Percentiles rank a stretch among this genome's conserved stretches.
Conservation (phyloP, 2,329 filamentous ascomycete genomes). For the Shiraia bambusicola region DNA sequence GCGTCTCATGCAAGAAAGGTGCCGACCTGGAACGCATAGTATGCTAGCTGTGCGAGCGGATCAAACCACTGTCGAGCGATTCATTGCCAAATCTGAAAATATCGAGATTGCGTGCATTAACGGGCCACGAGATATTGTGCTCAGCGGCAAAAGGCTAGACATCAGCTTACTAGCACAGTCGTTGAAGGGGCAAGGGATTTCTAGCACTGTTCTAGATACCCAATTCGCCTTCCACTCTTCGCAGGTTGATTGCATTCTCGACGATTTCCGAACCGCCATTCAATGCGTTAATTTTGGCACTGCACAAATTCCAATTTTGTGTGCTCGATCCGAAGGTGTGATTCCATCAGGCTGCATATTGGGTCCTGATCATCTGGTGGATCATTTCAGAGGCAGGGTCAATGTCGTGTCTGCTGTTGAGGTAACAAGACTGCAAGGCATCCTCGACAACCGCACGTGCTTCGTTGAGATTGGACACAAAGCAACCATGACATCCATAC, state of each 20-base stretch:
- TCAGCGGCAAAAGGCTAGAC: slow-evolving; percentile 24
- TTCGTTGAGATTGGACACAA: too few species aligned
- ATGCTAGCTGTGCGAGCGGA: slow-evolving; percentile 32
- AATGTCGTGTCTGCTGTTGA: too few species aligned
- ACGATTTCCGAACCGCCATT: slow-evolving; percentile 40
- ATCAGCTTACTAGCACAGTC: slow-evolving; percentile 7
- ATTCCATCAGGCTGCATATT: too few species aligned
- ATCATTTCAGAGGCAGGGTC: too few species aligned
- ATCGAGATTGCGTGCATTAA: slow-evolving; percentile 37
- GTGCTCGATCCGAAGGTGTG: too few species aligned
- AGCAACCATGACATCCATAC: too few species aligned
- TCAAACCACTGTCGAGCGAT: neutral
- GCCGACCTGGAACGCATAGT: slow-evolving; percentile 17
- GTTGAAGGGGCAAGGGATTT: too few species aligned
- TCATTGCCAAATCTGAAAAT: neutral
- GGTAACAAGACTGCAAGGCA: too few species aligned
- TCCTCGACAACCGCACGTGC: too few species aligned
- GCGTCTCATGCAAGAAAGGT: slow-evolving; percentile 3
- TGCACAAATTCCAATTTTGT: too few species aligned
- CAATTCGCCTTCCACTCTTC: slow-evolving; percentile 26
- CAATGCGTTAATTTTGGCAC: slow-evolving; percentile 48
- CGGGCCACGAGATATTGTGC: slow-evolving; percentile 30
- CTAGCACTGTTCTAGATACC: too few species aligned
- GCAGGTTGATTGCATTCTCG: slow-evolving; percentile 48
- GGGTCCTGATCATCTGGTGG: too few species aligned